Evolutionary conservation across 177 flowering plant species (phyloP), one percentile per base, ranked within the genome.

Genomic region (Vitis hybrid): DNA sequence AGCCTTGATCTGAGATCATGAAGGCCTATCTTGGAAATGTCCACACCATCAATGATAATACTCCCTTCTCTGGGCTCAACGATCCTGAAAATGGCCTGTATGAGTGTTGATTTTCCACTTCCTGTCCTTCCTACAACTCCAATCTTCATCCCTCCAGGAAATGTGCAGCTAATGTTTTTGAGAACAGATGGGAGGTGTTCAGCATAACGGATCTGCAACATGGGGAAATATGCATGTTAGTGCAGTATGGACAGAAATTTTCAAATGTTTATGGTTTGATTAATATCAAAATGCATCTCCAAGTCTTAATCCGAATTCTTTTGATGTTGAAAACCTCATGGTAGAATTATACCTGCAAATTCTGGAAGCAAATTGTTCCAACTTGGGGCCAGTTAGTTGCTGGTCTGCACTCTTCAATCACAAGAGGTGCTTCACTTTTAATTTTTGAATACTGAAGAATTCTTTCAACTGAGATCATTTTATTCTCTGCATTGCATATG

Each of bases 61-160:
- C 76, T 89, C 63, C 97, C 99, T 34, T 89, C 85, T 76, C 80
- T 77, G 7, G 99, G 91, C 70, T 94, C 99, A 61, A 92, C 90
- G 18, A 87, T 80, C 71, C 98, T 84, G 85, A 92, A 94, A 26
- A 94, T 77, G 17, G 99, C 97, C 64, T 94, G 99, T 73, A 94
- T 93, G 39, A 92, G 94, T 17, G 99, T 94, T 62, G 99, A 94
- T 80, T 94, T 94, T 18, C 99, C 99, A 66, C 99, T 92, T 7
- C 99, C 99, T 18, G 99, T 94, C 72, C 99, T 80, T 73, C 99
- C 99, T 11, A 94, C 99, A 48, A 92, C 89, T 26, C 99, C 98
- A 17, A 91, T 76, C 75, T 91, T 94, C 77, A 78, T 89, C 77
- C 79, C 82, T 74, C 99, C 97, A 0, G 95, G 94, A 66, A 92